Conservation (phyloP, 345 rosid species). For the Ricinus communis region DNA sequence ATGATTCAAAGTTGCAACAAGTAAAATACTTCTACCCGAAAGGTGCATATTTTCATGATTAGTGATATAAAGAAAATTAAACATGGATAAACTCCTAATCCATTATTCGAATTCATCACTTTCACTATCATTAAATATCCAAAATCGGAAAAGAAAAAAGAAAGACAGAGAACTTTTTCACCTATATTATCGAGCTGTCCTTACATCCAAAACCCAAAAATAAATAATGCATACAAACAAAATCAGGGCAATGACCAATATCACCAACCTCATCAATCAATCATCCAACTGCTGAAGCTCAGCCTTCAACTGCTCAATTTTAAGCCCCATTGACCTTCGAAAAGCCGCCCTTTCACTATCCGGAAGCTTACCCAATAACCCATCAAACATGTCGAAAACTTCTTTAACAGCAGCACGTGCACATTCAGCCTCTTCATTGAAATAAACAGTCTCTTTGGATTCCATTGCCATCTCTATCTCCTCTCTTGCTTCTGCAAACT, state of each 20-base stretch:
- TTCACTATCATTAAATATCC: not conserved
- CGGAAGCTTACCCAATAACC: slow-evolving; percentile 54
- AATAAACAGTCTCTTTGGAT: slow-evolving; percentile 88
- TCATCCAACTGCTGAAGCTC: slow-evolving; percentile 84
- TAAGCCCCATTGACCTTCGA: slow-evolving; percentile 91
- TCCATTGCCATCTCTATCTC: slow-evolving; percentile 99
- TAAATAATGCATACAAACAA: not conserved
- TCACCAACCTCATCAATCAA: slow-evolving; percentile 46
- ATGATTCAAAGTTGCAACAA: not conserved
- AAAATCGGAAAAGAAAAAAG: not conserved
- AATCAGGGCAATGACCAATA: not conserved
- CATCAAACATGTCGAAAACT: slow-evolving; percentile 60
- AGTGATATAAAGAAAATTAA: not conserved
- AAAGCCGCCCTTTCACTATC: slow-evolving; percentile 59
- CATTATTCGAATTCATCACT: slow-evolving; percentile 11
- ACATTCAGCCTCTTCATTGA: slow-evolving; percentile 89
- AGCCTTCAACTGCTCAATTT: slow-evolving; percentile 95
- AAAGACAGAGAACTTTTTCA: not conserved
- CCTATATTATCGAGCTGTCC: slow-evolving; percentile 4
- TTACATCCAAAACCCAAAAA: not conserved
- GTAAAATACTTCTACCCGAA: not conserved
- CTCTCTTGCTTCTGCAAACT: slow-evolving; percentile 97
- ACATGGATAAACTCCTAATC: not conserved
- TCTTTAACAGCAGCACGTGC: slow-evolving; percentile 78
- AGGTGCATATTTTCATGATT: not conserved